Conservation (phyloP, 1,284 basidiomycete species). For the Wolfiporia cocos region DNA sequence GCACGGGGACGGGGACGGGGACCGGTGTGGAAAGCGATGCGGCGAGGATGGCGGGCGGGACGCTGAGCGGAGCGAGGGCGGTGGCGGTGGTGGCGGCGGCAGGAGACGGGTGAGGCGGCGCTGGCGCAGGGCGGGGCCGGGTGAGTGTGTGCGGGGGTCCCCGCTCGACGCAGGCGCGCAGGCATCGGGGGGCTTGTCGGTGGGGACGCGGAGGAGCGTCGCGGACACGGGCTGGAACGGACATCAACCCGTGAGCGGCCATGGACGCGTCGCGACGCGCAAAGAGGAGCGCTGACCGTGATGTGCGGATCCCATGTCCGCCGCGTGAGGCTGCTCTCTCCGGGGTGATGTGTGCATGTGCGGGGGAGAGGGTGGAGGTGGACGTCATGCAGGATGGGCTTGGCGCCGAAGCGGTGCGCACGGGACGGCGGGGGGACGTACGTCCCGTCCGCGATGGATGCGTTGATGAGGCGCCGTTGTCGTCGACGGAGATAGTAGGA, state of each 20-base stretch:
- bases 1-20: constrained; percentile 4
- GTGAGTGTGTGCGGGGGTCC: not conserved
- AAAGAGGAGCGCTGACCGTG: not conserved
- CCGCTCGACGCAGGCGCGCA: not conserved
- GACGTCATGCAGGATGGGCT: constrained; percentile 18
- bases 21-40: not conserved
- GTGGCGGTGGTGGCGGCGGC: not conserved
- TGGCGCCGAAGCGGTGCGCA: constrained; percentile 6
- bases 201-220: not conserved
- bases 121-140: not conserved
- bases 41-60: not conserved
- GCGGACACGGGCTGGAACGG: not conserved
- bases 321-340: not conserved
- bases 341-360: not conserved
- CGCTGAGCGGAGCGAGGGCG: not conserved
- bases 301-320: not conserved
- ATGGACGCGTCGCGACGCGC: not conserved
- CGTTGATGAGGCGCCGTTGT: constrained; percentile 47
- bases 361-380: constrained; percentile 4
- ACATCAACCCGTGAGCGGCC: not conserved
- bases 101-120: not conserved
- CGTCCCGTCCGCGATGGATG: constrained; percentile 57
- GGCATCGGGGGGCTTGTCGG: not conserved
- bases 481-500: constrained; percentile 53
- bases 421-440: constrained; percentile 32